phyloP scores from a whole-genome alignment of 73 alveolate species.

The Paramecium tetraurelia region DNA sequence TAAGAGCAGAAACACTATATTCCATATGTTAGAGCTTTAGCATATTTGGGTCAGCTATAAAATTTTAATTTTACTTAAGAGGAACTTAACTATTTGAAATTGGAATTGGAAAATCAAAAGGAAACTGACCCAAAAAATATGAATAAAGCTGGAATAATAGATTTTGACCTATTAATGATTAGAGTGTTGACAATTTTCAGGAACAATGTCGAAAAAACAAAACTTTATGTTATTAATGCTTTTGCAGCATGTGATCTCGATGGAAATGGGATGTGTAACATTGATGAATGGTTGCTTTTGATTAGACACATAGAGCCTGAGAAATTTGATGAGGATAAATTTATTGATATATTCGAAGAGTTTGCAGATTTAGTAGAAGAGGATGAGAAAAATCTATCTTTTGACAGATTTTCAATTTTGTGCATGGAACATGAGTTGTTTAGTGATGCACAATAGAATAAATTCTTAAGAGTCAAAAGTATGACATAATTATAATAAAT shows the following conservation, averaged over 20 bases:
- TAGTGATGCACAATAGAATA: slow-evolving; percentile 48
- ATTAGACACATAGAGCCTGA: slow-evolving; percentile 55
- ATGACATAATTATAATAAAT: not conserved
- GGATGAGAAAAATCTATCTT: slow-evolving; percentile 52
- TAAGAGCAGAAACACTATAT: slow-evolving; percentile 25
- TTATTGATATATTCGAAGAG: slow-evolving; percentile 41
- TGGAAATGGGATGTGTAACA: slow-evolving; percentile 58
- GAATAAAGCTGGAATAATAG: slow-evolving; percentile 44
- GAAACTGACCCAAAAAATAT: slow-evolving; percentile 50
- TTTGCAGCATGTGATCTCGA: slow-evolving; percentile 60
- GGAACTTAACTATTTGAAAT: slow-evolving; percentile 33
- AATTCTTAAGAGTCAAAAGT: slow-evolving; percentile 38
- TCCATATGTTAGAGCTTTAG: slow-evolving; percentile 48
- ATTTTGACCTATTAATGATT: slow-evolving; percentile 50
- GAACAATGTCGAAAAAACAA: slow-evolving; percentile 48
- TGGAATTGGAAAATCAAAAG: slow-evolving; percentile 31
- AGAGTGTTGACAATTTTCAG: slow-evolving; percentile 16
- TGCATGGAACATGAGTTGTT: slow-evolving; percentile 57
- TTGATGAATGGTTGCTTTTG: slow-evolving; percentile 54
- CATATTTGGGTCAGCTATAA: slow-evolving; percentile 19
- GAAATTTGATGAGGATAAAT: slow-evolving; percentile 57
- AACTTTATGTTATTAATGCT: slow-evolving; percentile 51
- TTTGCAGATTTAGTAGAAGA: slow-evolving; percentile 56
- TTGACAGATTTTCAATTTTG: slow-evolving; percentile 52
- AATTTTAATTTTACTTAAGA: not conserved